Percentiles rank a stretch among this genome's conserved stretches.
Conservation (phyloP, 805 yeast species). For the Peterozyma xylosa region DNA sequence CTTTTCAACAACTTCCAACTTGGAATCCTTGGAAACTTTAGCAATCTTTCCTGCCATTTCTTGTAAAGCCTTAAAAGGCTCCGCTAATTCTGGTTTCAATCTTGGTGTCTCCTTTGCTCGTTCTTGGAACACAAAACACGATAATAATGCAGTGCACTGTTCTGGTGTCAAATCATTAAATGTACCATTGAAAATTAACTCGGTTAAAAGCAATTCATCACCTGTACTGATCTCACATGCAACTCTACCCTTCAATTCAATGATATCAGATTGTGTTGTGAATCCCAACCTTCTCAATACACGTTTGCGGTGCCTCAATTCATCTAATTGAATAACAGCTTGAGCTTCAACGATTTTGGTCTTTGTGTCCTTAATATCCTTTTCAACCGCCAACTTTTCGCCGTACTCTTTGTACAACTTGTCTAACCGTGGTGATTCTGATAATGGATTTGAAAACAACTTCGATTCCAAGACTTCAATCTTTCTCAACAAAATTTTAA, state of each 20-base stretch:
- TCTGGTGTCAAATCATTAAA: conserved; percentile 83
- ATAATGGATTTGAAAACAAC: conserved; percentile 59
- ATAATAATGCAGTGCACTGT: conserved; percentile 85
- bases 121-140: conserved; percentile 97
- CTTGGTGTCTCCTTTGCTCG: conserved; percentile 84
- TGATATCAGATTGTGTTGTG: conserved; percentile 79
- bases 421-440: conserved; percentile 50
- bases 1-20: conserved; percentile 82
- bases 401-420: conserved; percentile 61
- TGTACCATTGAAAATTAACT: conserved; percentile 89
- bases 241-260: conserved; percentile 94
- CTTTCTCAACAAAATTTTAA: conserved; percentile 63
- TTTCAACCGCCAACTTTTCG: conserved; percentile 53
- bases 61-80: conserved; percentile 81
- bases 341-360: conserved; percentile 74
- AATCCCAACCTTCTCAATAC: conserved; percentile 90
- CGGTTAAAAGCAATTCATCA: conserved; percentile 79
- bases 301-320: conserved; percentile 84
- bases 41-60: conserved; percentile 91
- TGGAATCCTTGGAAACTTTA: conserved; percentile 80
- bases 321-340: conserved; percentile 90
- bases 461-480: conserved; percentile 78
- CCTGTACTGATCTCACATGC: conserved; percentile 96
- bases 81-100: conserved; percentile 83
- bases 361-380: conserved; percentile 50